Evolutionary conservation across 2,329 filamentous ascomycete species (phyloP).

Genomic region (Dactylellina leptospora): DNA sequence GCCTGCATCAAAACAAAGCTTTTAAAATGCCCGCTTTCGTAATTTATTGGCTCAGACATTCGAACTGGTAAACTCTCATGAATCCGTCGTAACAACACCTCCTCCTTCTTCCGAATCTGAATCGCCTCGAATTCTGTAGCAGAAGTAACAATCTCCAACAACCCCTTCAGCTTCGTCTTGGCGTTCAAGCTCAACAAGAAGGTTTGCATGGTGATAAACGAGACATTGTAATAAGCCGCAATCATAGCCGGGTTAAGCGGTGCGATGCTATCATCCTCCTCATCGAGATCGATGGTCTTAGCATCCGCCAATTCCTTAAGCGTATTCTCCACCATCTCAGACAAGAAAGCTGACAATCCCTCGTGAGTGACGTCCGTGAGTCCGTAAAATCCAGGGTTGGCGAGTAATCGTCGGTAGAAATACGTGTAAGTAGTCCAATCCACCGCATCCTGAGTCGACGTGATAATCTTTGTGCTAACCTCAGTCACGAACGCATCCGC

Average conservation of each 20-base stretch:
- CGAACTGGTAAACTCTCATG: conserved; percentile 96
- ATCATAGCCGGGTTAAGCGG: conserved; percentile 98
- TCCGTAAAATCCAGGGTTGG: conserved; percentile 96
- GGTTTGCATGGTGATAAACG: conserved; percentile 99
- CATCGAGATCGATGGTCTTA: conserved; percentile 94
- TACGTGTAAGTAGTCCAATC: conserved; percentile 99
- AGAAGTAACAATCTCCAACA: conserved; percentile 95
- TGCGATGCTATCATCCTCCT: conserved; percentile 87
- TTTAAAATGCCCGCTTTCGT: conserved; percentile 97
- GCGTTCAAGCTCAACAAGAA: conserved; percentile 89
- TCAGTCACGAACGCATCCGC: conserved; percentile 97
- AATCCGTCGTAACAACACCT: conserved; percentile 84
- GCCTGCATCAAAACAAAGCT: conserved; percentile 96
- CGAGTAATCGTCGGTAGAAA: conserved; percentile 92
- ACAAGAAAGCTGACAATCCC: conserved; percentile 90
- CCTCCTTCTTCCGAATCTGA: conserved; percentile 92
- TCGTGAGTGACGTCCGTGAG: conserved; percentile 88
- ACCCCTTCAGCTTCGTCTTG: conserved; percentile 93
- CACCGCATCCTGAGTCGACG: conserved; percentile 94
- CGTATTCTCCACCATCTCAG: conserved; percentile 91
- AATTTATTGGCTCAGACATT: conserved; percentile 79
- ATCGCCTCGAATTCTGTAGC: conserved; percentile 96
- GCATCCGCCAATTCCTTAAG: conserved; percentile 89
- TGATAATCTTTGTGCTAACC: conserved; percentile 93
- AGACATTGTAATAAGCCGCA: conserved; percentile 98